A percentile compares a stretch with the other conserved stretches of the same genome.
phyloP scores from a whole-genome alignment of 106 monocot genomes.

The Apostasia ramifera region DNA sequence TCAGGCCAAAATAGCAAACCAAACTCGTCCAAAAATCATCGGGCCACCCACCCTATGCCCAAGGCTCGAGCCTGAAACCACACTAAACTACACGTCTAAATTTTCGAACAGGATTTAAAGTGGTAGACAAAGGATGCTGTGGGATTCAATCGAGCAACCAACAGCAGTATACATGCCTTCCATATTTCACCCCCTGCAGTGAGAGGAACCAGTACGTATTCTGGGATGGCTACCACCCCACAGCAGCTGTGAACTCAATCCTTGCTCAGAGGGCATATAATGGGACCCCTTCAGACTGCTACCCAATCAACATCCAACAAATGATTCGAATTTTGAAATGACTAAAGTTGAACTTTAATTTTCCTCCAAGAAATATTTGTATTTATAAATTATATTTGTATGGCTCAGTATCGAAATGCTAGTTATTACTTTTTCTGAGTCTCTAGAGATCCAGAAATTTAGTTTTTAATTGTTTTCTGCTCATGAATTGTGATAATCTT shows the following conservation, averaged over 20 bases:
- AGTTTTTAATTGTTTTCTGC: too few species aligned
- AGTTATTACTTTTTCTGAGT: too few species aligned
- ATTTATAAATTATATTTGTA: too few species aligned
- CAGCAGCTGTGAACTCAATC: conserved; percentile 48
- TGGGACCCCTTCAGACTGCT: conserved; percentile 32
- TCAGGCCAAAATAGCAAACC: too few species aligned
- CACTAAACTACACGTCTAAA: background rate
- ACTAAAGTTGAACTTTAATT: too few species aligned
- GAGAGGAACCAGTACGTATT: conserved; percentile 40
- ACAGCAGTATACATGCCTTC: conserved; percentile 48
- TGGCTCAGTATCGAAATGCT: too few species aligned
- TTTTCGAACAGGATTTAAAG: conserved; percentile 31
- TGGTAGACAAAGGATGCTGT: conserved; percentile 48
- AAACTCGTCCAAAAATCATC: too few species aligned
- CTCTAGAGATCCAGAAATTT: too few species aligned
- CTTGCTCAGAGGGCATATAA: conserved; percentile 44
- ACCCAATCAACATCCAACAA: conserved; percentile 61
- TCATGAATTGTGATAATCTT: too few species aligned
- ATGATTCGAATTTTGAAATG: conserved; percentile 16
- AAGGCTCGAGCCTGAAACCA: too few species aligned
- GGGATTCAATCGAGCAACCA: conserved; percentile 23
- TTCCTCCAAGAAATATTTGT: too few species aligned
- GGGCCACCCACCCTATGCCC: too few species aligned
- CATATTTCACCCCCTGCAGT: conserved; percentile 24
- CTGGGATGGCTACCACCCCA: conserved; percentile 74